Base-by-base conservation (phyloP, 768 basidiomycete species). In the Calvatia gigantea region DNA sequence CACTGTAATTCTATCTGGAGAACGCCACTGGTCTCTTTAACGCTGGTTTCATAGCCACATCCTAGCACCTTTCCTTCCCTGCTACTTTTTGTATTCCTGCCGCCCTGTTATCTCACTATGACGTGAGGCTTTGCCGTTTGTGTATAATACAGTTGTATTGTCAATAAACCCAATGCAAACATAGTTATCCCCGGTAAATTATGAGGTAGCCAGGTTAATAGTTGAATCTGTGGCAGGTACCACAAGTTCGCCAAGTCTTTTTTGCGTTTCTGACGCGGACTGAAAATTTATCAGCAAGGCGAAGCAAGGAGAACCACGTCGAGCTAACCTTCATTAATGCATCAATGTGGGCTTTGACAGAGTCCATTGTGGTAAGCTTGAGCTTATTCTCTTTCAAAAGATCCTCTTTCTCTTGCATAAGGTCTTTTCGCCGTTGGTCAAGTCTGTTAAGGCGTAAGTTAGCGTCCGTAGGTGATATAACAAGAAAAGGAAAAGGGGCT, bases 351-450 rank as follows among this genome's bases (percentile, higher is more conserved):
- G 75, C 65, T 67, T 91, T 91, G 60, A 94, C 84, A 60, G 69
- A 86, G 64, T 95, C 92, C 74, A 90, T 80, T 17, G 84, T 86
- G 38, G 78, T 67, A 27, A 80, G 71, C 67, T 91, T 88, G n/a
- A 76, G 64, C 70, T 87, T 89, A 73, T 87, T 89, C 65, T 89
- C 80, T 65, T 87, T 91, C 54, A 93, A 75, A 46, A 94, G 77
- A 8, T 89, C 86, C 48, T 94, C 90, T 67, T 91, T 93, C 58
- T 83, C 77, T 51, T 78, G 73, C 15, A 76, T 56, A 27, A 94
- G 81, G 51, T 89, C 86, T 65, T 85, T 89, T 62, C 80, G 82
- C 65, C 66, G 80, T 57, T 80, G 79, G 62, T 92, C 89, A 28
- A 92, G 79, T 58, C 91, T 93, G 66, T n/a, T 23, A 45, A 41